A percentile compares a stretch with the other conserved stretches of the same genome.
These are phyloP conservation scores for Martiniozyma abietophila DNA, from an alignment of 805 yeast genomes.

Conservation along the genomic window DNA sequence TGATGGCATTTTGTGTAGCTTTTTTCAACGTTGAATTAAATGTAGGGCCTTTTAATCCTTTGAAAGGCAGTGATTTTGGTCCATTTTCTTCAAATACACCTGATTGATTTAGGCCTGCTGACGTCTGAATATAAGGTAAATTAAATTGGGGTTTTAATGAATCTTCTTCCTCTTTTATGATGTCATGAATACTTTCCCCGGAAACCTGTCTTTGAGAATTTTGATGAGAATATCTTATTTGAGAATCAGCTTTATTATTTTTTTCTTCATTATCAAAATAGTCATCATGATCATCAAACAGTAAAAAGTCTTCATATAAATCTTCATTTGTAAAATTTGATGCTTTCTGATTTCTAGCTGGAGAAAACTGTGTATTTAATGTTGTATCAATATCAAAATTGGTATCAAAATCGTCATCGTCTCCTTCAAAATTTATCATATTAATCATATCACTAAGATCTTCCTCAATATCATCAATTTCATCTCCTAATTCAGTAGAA, in stretches of 20 bases:
- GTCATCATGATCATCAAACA: background rate
- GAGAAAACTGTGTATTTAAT: slow-evolving; percentile 8
- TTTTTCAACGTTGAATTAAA: slow-evolving; percentile 24
- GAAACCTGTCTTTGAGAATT: slow-evolving; percentile 5
- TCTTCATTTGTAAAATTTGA: no score
- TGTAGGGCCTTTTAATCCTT: slow-evolving; percentile 53
- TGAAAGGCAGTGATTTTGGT: slow-evolving; percentile 41
- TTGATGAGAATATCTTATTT: no score
- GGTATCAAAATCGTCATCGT: slow-evolving; percentile 19
- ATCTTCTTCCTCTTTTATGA: slow-evolving; percentile 10
- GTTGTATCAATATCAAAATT: slow-evolving; percentile 17
- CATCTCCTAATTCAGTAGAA: background rate
- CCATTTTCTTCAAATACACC: slow-evolving; percentile 6
- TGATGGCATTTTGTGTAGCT: slow-evolving; percentile 21
- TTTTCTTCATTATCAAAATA: background rate
- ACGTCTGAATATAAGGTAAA: background rate
- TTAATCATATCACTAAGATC: slow-evolving; percentile 24
- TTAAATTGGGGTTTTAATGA: slow-evolving; percentile 1
- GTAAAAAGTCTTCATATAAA: background rate
- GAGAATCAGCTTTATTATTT: background rate
- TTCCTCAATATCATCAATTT: slow-evolving; percentile 8
- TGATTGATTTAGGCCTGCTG: no score
- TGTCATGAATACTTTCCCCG: slow-evolving; percentile 10
- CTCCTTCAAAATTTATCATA: slow-evolving; percentile 22
- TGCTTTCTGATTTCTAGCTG: slow-evolving; percentile 3